Evolutionary conservation across 2,329 filamentous ascomycete genomes (phyloP).

Genomic region (Aspergillus sojae): DNA sequence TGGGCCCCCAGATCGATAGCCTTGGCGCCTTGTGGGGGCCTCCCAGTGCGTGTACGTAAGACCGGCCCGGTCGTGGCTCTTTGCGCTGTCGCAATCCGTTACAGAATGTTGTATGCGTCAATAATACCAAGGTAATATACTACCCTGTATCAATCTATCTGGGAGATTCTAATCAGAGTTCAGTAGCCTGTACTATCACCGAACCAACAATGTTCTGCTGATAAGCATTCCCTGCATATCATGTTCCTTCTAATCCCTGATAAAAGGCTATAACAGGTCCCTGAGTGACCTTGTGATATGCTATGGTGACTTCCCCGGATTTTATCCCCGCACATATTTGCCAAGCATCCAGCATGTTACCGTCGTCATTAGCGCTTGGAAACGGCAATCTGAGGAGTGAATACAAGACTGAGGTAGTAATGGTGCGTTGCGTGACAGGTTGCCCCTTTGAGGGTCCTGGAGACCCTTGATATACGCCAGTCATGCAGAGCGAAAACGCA

Average conservation of each 20-base stretch:
- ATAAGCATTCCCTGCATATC: constrained; percentile 14
- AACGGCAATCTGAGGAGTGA: background rate
- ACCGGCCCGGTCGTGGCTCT: constrained; percentile 9
- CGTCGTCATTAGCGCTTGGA: constrained; percentile 2
- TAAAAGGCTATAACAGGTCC: background rate
- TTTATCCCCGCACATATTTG: constrained; percentile 11
- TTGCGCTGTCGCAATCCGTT: background rate
- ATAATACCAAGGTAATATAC: constrained; percentile 1
- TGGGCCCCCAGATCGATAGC: constrained; percentile 25
- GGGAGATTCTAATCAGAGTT: background rate
- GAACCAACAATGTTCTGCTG: constrained; percentile 7
- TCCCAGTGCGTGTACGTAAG: constrained; percentile 18
- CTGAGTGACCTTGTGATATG: constrained; percentile 1
- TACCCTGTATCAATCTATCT: constrained; percentile 2
- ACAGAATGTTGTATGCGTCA: background rate
- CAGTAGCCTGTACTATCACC: background rate
- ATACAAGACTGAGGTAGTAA: background rate
- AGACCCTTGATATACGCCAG: background rate
- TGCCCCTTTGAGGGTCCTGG: background rate
- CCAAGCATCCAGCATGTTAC: constrained; percentile 13
- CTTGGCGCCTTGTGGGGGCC: constrained; percentile 25
- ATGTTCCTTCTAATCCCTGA: background rate
- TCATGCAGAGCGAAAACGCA: constrained; percentile 1
- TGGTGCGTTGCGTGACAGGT: background rate
- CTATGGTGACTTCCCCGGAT: constrained; percentile 8